These are phyloP conservation scores for Puccinellia tenuiflora DNA, from an alignment of 176 grass and related monocot genomes.

Conservation along the genomic window DNA sequence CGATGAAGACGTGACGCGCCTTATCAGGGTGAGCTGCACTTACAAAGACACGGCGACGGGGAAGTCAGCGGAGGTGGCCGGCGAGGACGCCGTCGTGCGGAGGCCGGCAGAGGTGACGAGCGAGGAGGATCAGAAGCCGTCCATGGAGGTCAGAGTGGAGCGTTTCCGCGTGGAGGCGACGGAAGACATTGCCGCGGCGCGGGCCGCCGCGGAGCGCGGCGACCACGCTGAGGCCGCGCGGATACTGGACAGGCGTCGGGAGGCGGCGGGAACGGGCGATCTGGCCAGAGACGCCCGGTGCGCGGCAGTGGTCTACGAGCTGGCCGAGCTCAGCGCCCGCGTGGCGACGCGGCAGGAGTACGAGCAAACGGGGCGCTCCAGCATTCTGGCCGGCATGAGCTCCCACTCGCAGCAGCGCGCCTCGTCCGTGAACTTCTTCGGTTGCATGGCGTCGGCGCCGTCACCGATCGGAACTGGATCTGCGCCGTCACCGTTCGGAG, in stretches of 20 bases:
- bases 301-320: slow-evolving; percentile 22
- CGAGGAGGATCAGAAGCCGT: background rate
- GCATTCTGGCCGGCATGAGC: slow-evolving; percentile 47
- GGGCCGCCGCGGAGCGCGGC: slow-evolving; percentile 35
- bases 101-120: background rate
- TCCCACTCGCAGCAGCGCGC: slow-evolving; percentile 57
- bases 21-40: slow-evolving; percentile 36
- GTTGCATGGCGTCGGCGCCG: background rate
- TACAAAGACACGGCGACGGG: slow-evolving; percentile 54
- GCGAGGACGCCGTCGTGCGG: slow-evolving; percentile 32
- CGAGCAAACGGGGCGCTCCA: slow-evolving; percentile 40
- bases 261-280: background rate
- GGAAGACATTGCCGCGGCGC: slow-evolving; percentile 22
- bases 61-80: slow-evolving; percentile 7
- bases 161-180: slow-evolving; percentile 13
- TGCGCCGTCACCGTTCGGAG: background rate
- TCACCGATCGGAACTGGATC: background rate
- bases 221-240: slow-evolving; percentile 21
- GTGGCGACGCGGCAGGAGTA: slow-evolving; percentile 34
- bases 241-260: slow-evolving; percentile 19
- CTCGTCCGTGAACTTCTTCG: slow-evolving; percentile 19
- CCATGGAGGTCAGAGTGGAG: slow-evolving; percentile 49
- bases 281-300: slow-evolving; percentile 17
- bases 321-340: slow-evolving; percentile 44
- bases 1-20: background rate